Base-by-base conservation (phyloP, 2,329 filamentous ascomycete species). In the Alternaria ventricosa region DNA sequence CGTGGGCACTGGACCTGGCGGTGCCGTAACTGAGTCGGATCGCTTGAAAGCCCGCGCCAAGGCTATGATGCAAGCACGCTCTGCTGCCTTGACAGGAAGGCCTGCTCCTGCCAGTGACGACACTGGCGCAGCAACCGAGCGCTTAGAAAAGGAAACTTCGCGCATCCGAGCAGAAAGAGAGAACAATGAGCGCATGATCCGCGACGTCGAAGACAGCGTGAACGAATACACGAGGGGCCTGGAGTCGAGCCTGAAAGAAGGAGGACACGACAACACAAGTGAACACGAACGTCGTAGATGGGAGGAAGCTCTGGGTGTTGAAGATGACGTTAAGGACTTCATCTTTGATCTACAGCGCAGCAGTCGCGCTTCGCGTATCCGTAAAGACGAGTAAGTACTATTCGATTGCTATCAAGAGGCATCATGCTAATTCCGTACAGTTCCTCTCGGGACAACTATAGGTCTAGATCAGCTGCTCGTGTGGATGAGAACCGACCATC, bases 61-160 rank as follows among this genome's bases (percentile, higher is more conserved):
- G 82, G 95, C 95, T 43, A 97, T 97, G 89, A 99, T 99, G 96
- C 95, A 98, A 82, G 94, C 97, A 75, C 91, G 96, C 63, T 94
- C 96, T 70, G 96, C 96, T 60, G 95, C 96, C 18, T 83, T 99
- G 67, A 93, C 94, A 22, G 96, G 96, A 61, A 93, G 91, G 80
- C 94, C 94, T 76, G 83, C 90, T 46, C 85, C 89, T 50, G 89
- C 92, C 41, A 80, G 83, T 49, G 87, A 90, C 64, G 92, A 96
- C 68, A 91, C 94, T 67, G 86, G 87, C 25, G 92, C 92, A 67
- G 93, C 92, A 4, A 90, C 94, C 50, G 92, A 93, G 81, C 89
- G 96, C 33, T 81, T 98, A 15, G 96, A 98, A 78, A 92, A 96
- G 71, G 95, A 99, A 81, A 96, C 85, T 71, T 89, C 92, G 66